Evolutionary conservation across 148 eudicot species (phyloP).

Genomic region (Rhododendron simsii): DNA sequence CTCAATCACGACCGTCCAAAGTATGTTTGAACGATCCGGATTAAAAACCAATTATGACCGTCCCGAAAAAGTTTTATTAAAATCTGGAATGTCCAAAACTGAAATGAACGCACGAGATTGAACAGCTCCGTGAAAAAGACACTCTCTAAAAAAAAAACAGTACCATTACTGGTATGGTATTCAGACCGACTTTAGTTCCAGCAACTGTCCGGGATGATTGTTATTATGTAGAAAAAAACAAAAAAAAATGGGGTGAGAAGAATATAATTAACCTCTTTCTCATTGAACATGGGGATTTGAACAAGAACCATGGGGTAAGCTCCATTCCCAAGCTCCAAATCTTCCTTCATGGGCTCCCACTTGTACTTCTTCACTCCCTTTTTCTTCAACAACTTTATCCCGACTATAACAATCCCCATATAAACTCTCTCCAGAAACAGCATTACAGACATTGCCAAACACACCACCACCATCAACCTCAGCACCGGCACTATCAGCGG

Average conservation of each 20-base stretch:
- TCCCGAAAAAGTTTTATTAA: no score
- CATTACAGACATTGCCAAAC: slow-evolving; percentile 61
- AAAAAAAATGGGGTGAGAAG: neutral
- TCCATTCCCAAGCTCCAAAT: slow-evolving; percentile 53
- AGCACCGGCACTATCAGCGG: slow-evolving; percentile 54
- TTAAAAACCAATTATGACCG: no score
- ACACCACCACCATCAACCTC: slow-evolving; percentile 33
- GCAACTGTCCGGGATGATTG: neutral
- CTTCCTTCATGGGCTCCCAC: slow-evolving; percentile 65
- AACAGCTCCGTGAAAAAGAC: no score
- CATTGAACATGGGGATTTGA: slow-evolving; percentile 79
- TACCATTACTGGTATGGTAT: neutral
- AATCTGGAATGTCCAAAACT: no score
- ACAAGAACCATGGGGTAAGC: slow-evolving; percentile 67
- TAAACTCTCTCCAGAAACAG: slow-evolving; percentile 57
- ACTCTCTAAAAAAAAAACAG: no score
- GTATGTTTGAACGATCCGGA: no score
- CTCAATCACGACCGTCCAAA: no score
- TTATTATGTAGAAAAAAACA: neutral
- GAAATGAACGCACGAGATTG: no score
- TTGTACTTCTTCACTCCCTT: slow-evolving; percentile 56
- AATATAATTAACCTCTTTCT: slow-evolving; percentile 44
- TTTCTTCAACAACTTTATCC: slow-evolving; percentile 41
- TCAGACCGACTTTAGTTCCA: neutral
- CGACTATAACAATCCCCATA: slow-evolving; percentile 49